Evolutionary conservation across 129 eudicot genomes (phyloP).

Genomic region (Centella asiatica): DNA sequence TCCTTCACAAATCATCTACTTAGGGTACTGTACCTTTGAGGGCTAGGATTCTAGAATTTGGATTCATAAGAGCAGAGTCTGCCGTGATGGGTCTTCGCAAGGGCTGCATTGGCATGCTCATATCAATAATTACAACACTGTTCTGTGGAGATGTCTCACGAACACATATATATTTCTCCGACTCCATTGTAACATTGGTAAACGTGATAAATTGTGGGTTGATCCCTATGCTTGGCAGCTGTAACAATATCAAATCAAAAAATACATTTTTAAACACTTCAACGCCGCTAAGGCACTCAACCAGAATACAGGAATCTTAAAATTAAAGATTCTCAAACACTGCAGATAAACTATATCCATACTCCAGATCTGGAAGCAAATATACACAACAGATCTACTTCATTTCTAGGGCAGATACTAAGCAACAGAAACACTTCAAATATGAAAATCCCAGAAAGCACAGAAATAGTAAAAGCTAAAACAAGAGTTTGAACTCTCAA

Average conservation of each 20-base stretch:
- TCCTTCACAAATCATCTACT: constrained; percentile 4
- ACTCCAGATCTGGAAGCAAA: neutral
- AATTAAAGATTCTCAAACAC: neutral
- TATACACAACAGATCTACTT: neutral
- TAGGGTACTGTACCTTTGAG: constrained; percentile 49
- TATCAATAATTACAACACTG: constrained; percentile 86
- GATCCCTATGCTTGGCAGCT: constrained; percentile 88
- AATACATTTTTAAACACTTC: constrained; percentile 1
- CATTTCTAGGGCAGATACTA: neutral
- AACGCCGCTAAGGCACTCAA: neutral
- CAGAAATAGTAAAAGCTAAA: neutral
- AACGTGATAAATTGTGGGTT: constrained; percentile 83
- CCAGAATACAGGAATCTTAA: constrained; percentile 8
- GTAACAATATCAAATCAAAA: constrained; percentile 27
- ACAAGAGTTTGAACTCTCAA: too few relatives aligned
- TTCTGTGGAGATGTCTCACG: constrained; percentile 89
- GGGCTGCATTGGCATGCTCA: constrained; percentile 97
- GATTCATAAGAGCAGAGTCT: constrained; percentile 92
- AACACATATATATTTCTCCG: constrained; percentile 88
- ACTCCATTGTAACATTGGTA: constrained; percentile 91
- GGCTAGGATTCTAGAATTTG: constrained; percentile 66
- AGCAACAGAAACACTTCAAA: neutral
- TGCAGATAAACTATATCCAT: neutral
- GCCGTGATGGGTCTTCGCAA: constrained; percentile 88
- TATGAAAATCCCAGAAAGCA: neutral